Conservation (phyloP, 2,329 filamentous ascomycete genomes). For the Plenodomus lindquistii region DNA sequence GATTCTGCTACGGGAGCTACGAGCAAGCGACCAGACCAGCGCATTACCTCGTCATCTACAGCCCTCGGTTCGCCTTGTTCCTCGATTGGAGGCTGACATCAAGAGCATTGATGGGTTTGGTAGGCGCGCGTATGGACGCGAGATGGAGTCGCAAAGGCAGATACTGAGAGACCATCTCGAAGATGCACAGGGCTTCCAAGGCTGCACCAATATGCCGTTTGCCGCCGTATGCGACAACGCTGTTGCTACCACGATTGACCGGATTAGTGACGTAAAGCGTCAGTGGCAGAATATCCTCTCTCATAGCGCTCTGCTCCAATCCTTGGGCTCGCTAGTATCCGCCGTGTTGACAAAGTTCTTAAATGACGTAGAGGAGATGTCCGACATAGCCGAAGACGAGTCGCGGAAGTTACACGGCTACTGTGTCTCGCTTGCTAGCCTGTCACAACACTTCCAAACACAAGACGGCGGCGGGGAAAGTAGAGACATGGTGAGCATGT, state of each 20-base stretch:
- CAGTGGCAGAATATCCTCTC: slow-evolving; percentile 64
- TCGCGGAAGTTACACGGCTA: slow-evolving; percentile 62
- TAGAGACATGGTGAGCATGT: slow-evolving; percentile 62
- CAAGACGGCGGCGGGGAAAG: slow-evolving; percentile 46
- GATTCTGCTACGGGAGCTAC: slow-evolving; percentile 51
- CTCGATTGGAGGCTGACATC: slow-evolving; percentile 58
- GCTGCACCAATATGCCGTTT: slow-evolving; percentile 63
- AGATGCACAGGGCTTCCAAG: slow-evolving; percentile 64
- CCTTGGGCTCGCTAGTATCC: slow-evolving; percentile 61
- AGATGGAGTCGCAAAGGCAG: slow-evolving; percentile 67
- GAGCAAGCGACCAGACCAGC: slow-evolving; percentile 38
- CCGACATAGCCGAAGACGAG: slow-evolving; percentile 66
- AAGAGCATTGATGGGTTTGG: slow-evolving; percentile 62
- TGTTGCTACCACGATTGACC: slow-evolving; percentile 60
- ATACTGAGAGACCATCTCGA: slow-evolving; percentile 66
- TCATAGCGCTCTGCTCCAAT: slow-evolving; percentile 64
- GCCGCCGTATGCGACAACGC: slow-evolving; percentile 64
- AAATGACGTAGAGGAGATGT: slow-evolving; percentile 64
- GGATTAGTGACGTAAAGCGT: slow-evolving; percentile 59
- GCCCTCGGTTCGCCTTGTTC: slow-evolving; percentile 47
- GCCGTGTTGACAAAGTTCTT: slow-evolving; percentile 64
- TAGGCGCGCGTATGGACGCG: slow-evolving; percentile 63
- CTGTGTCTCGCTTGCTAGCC: slow-evolving; percentile 58
- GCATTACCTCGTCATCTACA: slow-evolving; percentile 32
- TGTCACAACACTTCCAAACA: slow-evolving; percentile 61